Base-by-base conservation (phyloP, 2,329 filamentous ascomycete genomes). In the Penicillium griseofulvum region DNA sequence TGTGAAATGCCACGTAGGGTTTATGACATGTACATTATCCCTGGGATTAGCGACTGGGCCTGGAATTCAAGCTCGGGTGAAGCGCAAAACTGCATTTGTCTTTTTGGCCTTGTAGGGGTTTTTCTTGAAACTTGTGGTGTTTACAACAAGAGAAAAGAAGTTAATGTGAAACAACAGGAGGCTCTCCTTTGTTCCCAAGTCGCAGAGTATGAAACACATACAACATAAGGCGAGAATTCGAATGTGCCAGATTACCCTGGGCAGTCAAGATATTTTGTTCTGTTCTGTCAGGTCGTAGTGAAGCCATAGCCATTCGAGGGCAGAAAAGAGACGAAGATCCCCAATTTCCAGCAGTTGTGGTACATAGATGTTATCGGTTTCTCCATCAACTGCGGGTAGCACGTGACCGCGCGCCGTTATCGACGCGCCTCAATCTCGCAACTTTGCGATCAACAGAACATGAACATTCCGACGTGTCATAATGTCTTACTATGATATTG, bases 401-500 rank as follows among this genome's bases (percentile, higher is more conserved):
- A 60, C 58, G 58, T 60, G 58, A 60, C 39, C 41, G 34, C 58
- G 58, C 49, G 58, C 47, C 56, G 37, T 31, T 17, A 42, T 45
- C 52, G 28, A 56, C 58, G 58, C 58, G 58, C 42, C 48, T 51
- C 36, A 38, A 43, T 24, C 33, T 42, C 38, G 29, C 22, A 39
- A 45, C 31, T 44, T 56, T 44, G 52, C 47, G 37, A 57, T 43
- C 48, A 38, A 56, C 53, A 36, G 34, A 36, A 24, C 44, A 55
- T 39, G 48, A 39, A 44, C 28, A 46, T 16, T n/a, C 17, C 29
- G 14, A 55, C 55, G 54, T 54, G 48, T 57, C 56, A 62, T 46
- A 6, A 76, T 77, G 74, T 73, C 74, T 14, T 79, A 78, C 61
- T 78, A 79, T 64, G 76, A 79, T 60, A 71, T 78, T 49, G 76